Percentiles rank a stretch among this genome's conserved stretches.
phyloP scores from a whole-genome alignment of 2,329 filamentous ascomycete species.

The Xylariales sp. region DNA sequence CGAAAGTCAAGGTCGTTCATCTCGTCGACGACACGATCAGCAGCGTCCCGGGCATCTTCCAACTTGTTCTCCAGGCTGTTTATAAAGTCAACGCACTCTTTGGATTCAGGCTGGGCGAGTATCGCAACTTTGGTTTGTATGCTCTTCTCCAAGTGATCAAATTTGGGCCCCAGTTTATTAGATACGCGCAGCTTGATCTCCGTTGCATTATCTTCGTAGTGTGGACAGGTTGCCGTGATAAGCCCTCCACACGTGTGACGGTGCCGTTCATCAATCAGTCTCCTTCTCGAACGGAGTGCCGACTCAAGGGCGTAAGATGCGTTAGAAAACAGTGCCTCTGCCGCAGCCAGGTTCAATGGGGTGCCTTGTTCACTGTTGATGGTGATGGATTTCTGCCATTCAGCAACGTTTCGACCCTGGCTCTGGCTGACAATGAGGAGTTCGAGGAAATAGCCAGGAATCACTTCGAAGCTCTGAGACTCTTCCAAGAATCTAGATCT shows the following conservation, averaged over 20 bases:
- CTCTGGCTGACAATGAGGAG: slow-evolving; percentile 40
- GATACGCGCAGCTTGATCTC: slow-evolving; percentile 39
- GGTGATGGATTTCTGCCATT: slow-evolving; percentile 34
- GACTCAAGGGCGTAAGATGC: slow-evolving; percentile 36
- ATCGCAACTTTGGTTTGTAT: slow-evolving; percentile 39
- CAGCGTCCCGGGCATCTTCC: slow-evolving; percentile 29
- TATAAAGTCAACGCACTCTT: slow-evolving; percentile 41
- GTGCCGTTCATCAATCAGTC: slow-evolving; percentile 35
- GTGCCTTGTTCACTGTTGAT: slow-evolving; percentile 43
- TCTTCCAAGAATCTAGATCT: slow-evolving; percentile 37
- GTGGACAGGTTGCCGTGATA: slow-evolving; percentile 29
- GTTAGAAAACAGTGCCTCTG: slow-evolving; percentile 43
- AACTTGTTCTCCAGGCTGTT: slow-evolving; percentile 32
- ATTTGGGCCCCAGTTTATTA: slow-evolving; percentile 47
- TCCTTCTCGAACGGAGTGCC: slow-evolving; percentile 34
- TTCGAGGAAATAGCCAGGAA: slow-evolving; percentile 46
- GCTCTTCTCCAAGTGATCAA: slow-evolving; percentile 37
- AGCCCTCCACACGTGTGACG: slow-evolving; percentile 27
- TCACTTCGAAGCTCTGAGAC: slow-evolving; percentile 39
- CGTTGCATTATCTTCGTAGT: slow-evolving; percentile 38
- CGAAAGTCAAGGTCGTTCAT: slow-evolving; percentile 45
- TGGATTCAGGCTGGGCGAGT: slow-evolving; percentile 36
- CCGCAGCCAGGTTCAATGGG: slow-evolving; percentile 40
- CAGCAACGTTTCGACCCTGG: slow-evolving; percentile 25
- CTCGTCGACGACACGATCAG: slow-evolving; percentile 34